These are phyloP conservation scores for Fusarium gaditjirri DNA, from an alignment of 2,329 filamentous ascomycete species.

Conservation along the genomic window DNA sequence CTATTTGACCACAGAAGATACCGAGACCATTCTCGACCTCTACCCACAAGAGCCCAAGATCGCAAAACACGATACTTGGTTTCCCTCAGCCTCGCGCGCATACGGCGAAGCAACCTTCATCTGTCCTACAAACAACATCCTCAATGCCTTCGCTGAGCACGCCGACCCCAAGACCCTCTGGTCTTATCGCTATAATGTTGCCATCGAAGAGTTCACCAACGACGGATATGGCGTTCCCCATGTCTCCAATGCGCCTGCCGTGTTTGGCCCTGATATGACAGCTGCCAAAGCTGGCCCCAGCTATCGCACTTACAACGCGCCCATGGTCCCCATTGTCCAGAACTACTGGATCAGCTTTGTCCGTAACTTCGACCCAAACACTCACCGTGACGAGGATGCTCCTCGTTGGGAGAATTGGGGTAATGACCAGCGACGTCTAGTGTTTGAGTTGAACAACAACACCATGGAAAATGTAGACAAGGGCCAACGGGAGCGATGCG, in stretches of 20 bases:
- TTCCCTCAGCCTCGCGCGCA: conserved; percentile 53
- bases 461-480: conserved; percentile 53
- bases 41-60: conserved; percentile 53
- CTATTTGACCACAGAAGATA: conserved; percentile 50
- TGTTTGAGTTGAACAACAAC: conserved; percentile 53
- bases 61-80: conserved; percentile 56
- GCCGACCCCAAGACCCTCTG: conserved; percentile 47
- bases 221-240: conserved; percentile 60
- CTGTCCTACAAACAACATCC: conserved; percentile 55
- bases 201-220: conserved; percentile 50
- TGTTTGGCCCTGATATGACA: conserved; percentile 58
- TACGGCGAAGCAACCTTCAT: conserved; percentile 60
- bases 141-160: conserved; percentile 47
- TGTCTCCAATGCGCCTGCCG: conserved; percentile 58
- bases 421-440: conserved; percentile 45
- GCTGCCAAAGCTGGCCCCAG: conserved; percentile 41
- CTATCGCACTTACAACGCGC: conserved; percentile 58
- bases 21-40: conserved; percentile 48
- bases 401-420: conserved; percentile 57
- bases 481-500: conserved; percentile 52
- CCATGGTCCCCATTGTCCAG: conserved; percentile 59
- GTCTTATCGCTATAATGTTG: conserved; percentile 63
- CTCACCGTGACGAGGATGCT: conserved; percentile 45
- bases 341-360: conserved; percentile 63
- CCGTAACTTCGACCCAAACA: conserved; percentile 57